Base-by-base conservation (phyloP, 345 rosid species). In the Heritiera littoralis region DNA sequence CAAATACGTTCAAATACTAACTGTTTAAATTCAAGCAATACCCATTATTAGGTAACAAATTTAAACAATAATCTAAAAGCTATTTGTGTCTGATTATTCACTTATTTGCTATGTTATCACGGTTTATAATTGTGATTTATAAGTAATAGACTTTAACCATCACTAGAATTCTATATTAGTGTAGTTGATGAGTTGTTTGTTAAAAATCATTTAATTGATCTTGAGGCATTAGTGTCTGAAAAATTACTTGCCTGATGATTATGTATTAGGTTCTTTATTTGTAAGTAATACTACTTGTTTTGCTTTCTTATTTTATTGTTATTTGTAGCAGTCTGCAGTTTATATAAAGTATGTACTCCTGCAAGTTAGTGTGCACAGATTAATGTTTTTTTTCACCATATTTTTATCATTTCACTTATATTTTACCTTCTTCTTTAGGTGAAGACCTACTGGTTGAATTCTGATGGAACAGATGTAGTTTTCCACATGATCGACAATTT, bases 381-480 rank as follows among this genome's bases (percentile, higher is more conserved):
- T 20, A 46, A 45, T 46, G 30, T 46, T 68, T 43, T 45, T 20
- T 45, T 68, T 20, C 54, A 45, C 18, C 23, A 8, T 68, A 46
- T 14, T 18, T 73, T 11, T 14, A 41, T 43, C 0, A 5, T 77
- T 4, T 65, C 15, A 2, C 72, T 65, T n/a, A 51, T 77, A 20
- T 48, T 23, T 9, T 48, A 18, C 9, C 15, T 65, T 64, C 15
- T 65, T 64, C 45, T 61, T 35, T 63, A 94, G 98, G 98, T 94
- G 81, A 93, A 89, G 88, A 88, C 84, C 82, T 89, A 93, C 86
- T 93, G 98, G 97, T 79, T 94, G 82, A 89, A 94, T 87, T 92
- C 97, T 12, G 94, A 94, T 87, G 98, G 98, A 41, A 92, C 92
- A 1, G 98, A 94, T 85, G 98, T 94, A 77, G 92, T 93, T 40